Percentiles rank a stretch among this genome's conserved stretches.
These are phyloP conservation scores for Didymosphaeria variabile DNA, from an alignment of 2,329 filamentous ascomycete genomes.

Conservation along the genomic window DNA sequence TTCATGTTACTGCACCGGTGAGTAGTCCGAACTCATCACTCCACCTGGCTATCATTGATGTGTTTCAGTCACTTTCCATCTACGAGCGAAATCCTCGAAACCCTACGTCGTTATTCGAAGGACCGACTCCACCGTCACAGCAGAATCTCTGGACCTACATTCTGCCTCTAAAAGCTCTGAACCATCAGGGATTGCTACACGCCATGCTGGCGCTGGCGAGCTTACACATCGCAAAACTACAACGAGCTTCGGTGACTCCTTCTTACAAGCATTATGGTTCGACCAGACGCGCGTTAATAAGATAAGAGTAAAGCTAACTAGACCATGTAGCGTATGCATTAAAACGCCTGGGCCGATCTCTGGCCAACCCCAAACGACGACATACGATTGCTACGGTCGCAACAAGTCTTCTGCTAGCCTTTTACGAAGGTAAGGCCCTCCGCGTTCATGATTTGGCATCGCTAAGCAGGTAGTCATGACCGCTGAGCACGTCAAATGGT, in stretches of 20 bases:
- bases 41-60: neutral
- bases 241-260: constrained; percentile 76
- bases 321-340: constrained; percentile 71
- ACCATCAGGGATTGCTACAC: constrained; percentile 86
- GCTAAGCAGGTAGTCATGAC: constrained; percentile 70
- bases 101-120: constrained; percentile 71
- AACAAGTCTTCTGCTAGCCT: constrained; percentile 84
- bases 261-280: constrained; percentile 83
- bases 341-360: constrained; percentile 77
- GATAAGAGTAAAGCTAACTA: neutral
- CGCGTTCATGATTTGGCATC: neutral
- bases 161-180: constrained; percentile 80
- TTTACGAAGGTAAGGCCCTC: constrained; percentile 70
- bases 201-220: constrained; percentile 88
- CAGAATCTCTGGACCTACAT: constrained; percentile 72
- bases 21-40: neutral
- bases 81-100: constrained; percentile 86
- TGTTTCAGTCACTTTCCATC: constrained; percentile 57
- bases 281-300: neutral
- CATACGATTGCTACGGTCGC: constrained; percentile 85
- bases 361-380: constrained; percentile 75
- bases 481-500: constrained; percentile 95
- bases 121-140: constrained; percentile 36
- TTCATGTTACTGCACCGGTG: constrained; percentile 81
- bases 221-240: constrained; percentile 85